These are phyloP conservation scores for Selaginella moellendorffii DNA, from an alignment of 75 land plant species.

Conservation along the genomic window DNA sequence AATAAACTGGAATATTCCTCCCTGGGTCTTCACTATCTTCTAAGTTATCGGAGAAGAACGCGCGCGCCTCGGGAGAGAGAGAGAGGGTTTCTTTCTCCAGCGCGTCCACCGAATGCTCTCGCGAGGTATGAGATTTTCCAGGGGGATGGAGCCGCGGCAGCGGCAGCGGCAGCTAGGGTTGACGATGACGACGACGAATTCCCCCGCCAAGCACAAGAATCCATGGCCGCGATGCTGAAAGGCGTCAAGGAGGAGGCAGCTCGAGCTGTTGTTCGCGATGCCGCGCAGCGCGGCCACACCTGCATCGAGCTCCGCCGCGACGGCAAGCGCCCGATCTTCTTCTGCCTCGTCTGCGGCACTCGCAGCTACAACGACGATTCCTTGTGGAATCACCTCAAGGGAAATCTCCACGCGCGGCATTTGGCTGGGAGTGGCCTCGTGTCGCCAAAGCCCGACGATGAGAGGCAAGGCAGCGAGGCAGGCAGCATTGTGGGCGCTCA, in stretches of 20 bases:
- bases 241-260: slow-evolving; percentile 37
- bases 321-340: slow-evolving; percentile 56
- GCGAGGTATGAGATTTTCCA: not conserved
- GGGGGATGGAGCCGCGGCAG: not conserved
- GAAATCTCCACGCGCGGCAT: slow-evolving; percentile 39
- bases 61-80: no score
- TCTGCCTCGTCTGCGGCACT: slow-evolving; percentile 61
- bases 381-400: slow-evolving; percentile 59
- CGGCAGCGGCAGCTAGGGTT: not conserved
- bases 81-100: no score
- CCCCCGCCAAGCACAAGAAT: not conserved
- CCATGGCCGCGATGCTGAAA: not conserved
- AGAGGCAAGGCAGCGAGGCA: not conserved
- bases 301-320: slow-evolving; percentile 64
- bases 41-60: no score
- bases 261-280: slow-evolving; percentile 47
- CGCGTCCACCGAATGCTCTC: no score
- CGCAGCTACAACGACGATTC: slow-evolving; percentile 64
- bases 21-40: no score
- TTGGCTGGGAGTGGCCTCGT: not conserved
- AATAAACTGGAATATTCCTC: no score
- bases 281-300: slow-evolving; percentile 46
- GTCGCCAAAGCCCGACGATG: not conserved
- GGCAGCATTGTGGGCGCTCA: not conserved
- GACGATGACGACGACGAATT: not conserved